Percentiles rank a stretch among this genome's conserved stretches.
These are phyloP conservation scores for Alternaria dauci DNA, from an alignment of 2,329 filamentous ascomycete genomes.

Conservation along the genomic window DNA sequence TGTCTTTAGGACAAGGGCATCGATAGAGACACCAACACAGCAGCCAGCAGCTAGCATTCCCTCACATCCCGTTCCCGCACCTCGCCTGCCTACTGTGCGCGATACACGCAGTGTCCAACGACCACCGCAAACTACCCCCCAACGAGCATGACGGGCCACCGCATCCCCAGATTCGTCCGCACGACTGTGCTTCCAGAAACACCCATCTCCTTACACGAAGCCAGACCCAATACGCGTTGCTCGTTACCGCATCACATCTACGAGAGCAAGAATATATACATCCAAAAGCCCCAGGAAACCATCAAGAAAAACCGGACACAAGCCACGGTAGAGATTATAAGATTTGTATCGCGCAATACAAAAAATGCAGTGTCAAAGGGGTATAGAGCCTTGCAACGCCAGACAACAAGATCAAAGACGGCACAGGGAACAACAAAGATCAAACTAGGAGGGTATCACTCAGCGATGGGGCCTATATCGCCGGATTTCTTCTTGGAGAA, in stretches of 20 bases:
- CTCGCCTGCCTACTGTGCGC: not conserved
- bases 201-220: not conserved
- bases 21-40: constrained; percentile 5
- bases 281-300: constrained; percentile 11
- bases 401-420: constrained; percentile 30
- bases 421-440: constrained; percentile 22
- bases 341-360: constrained; percentile 17
- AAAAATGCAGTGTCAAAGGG: constrained; percentile 30
- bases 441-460: constrained; percentile 28
- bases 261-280: constrained; percentile 26
- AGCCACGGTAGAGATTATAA: constrained; percentile 7
- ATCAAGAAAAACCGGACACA: constrained; percentile 1
- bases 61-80: not conserved
- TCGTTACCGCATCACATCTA: constrained; percentile 33
- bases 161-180: not conserved
- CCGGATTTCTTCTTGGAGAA: constrained; percentile 48
- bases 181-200: not conserved
- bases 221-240: constrained; percentile 21
- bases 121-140: not conserved
- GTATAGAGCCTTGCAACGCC: constrained; percentile 46
- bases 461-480: constrained; percentile 45
- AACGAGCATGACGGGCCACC: not conserved
- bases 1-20: not conserved
- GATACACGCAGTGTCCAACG: not conserved
- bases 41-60: not conserved